Base-by-base conservation (phyloP, 2,329 filamentous ascomycete genomes). In the Ceratocystis destructans region DNA sequence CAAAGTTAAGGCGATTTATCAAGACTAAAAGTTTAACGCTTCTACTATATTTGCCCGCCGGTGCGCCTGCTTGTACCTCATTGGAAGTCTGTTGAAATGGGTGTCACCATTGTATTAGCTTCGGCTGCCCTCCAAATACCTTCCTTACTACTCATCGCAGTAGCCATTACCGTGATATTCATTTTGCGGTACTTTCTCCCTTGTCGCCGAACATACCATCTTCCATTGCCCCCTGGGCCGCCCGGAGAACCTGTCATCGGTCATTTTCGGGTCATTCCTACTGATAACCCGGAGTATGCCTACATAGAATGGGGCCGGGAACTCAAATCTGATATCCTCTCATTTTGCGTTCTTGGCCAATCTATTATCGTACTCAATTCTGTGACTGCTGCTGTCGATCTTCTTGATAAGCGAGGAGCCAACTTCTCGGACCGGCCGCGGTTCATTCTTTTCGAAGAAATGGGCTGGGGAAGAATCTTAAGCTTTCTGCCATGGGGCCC, bases 301-400 rank as follows among this genome's bases (percentile, higher is more conserved):
- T 75, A 74, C 65, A 72, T 73, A 67, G 66, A 67, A 48, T 73
- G 72, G 72, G 72, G 71, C 1, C 67, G 71, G 12, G 67, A 74
- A 87, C 75, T 88, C 88, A 73, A 84, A 1, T 74, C 76, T 55
- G 76, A 78, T 61, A 75, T 78, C 0, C 75, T 78, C 15, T 77
- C 76, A 67, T 74, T 78, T 15, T 76, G 77, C 64, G 71, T 78
- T 28, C 76, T 76, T 0, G 75, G 76, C 2, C 77, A 75, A 0
- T 75, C 76, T 0, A 78, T 77, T 6, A 76, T 79, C 63, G 70
- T 78, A 6, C 71, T 79, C 1, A 77, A 76, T 0, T 78, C 77
- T 0, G 77, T 76, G 0, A 74, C 76, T 53, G 75, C 76, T 1
- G 77, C 76, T 0, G 77, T 76, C 75, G 77, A 78, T 45, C 72